Conservation (phyloP, 2,329 filamentous ascomycete species). For the Pseudocercospora macadamiae region DNA sequence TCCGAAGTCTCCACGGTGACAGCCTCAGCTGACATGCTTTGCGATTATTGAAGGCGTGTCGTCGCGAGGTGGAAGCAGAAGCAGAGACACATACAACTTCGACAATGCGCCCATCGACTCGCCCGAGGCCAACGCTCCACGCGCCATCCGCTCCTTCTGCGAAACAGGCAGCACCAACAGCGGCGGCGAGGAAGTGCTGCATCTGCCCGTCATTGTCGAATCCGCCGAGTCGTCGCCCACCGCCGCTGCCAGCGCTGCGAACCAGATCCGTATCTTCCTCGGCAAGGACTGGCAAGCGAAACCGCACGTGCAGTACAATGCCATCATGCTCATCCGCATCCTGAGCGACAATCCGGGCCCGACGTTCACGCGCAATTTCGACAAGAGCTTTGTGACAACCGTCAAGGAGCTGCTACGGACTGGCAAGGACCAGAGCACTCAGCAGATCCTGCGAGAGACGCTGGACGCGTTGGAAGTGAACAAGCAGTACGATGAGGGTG, state of each 20-base stretch:
- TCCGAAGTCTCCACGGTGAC: neutral
- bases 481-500: constrained; percentile 73
- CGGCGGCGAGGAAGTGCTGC: constrained; percentile 83
- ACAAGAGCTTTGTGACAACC: constrained; percentile 78
- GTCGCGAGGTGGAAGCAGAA: constrained; percentile 6
- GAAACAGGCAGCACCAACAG: constrained; percentile 64
- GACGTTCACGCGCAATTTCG: constrained; percentile 88
- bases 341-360: constrained; percentile 87
- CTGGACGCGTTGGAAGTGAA: constrained; percentile 75
- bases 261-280: constrained; percentile 80
- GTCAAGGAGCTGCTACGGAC: constrained; percentile 74
- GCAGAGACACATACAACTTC: constrained; percentile 18
- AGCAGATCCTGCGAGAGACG: constrained; percentile 85
- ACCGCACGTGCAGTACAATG: constrained; percentile 87
- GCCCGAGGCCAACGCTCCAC: constrained; percentile 67
- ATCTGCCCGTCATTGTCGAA: constrained; percentile 91
- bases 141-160: constrained; percentile 76
- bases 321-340: constrained; percentile 92
- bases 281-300: constrained; percentile 63
- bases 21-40: neutral
- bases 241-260: constrained; percentile 80
- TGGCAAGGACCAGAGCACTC: constrained; percentile 73
- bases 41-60: neutral
- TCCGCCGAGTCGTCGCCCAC: constrained; percentile 87
- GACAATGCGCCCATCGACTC: constrained; percentile 46